Conservation (phyloP, 345 rosid genomes). For the Salix purpurea region DNA sequence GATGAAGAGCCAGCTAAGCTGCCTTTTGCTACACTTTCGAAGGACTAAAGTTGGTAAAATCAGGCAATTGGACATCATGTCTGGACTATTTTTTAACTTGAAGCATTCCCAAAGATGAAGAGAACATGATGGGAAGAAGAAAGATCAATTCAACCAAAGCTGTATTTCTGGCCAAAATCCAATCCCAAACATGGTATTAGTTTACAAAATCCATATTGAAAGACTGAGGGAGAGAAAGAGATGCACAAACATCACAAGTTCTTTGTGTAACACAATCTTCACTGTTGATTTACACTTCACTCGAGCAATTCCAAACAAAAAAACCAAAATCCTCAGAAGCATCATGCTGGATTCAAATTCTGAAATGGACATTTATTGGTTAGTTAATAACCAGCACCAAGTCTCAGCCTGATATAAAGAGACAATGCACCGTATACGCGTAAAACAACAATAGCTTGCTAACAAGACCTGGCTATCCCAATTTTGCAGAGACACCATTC, state of each 20-base stretch:
- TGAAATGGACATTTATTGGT: neutral
- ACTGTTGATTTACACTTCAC: constrained; percentile 8
- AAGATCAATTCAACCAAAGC: neutral
- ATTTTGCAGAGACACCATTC: too few relatives aligned
- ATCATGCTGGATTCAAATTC: constrained; percentile 9
- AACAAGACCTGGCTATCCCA: neutral
- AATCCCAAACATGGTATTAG: neutral
- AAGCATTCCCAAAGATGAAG: neutral
- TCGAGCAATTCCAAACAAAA: neutral
- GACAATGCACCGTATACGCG: neutral
- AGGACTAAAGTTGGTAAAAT: neutral
- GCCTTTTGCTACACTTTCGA: neutral
- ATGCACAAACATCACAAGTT: neutral
- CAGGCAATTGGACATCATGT: neutral
- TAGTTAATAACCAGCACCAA: neutral
- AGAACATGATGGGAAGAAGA: neutral
- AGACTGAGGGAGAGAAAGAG: neutral
- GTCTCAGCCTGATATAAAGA: neutral
- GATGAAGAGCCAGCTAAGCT: neutral
- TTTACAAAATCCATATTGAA: neutral
- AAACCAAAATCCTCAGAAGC: neutral
- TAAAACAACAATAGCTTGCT: neutral
- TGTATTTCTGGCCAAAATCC: neutral
- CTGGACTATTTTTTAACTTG: neutral
- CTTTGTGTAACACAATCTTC: neutral